Base-by-base conservation (phyloP, 2,329 filamentous ascomycete species). In the Aspergillus brasiliensis region DNA sequence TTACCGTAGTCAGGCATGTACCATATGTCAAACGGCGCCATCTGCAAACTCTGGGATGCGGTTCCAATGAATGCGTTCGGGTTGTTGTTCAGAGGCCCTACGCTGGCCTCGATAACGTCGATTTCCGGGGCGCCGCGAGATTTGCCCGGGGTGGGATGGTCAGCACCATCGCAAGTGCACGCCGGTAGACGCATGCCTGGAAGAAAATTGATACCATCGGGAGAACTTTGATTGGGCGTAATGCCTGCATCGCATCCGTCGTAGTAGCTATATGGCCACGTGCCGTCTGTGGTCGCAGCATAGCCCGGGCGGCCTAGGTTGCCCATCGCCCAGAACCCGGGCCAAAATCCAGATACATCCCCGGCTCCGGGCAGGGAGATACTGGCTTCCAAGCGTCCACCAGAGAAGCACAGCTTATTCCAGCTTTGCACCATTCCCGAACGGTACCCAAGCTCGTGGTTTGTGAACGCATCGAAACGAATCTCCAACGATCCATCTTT, bases 341-440 rank as follows among this genome's bases (percentile, higher is more conserved):
- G 88, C 88, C 88, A 91, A 75, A 91, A 88, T 59, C 88, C 88
- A 57, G 85, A 82, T 13, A 86, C 83, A 63, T 90, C 86, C 48
- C 88, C 88, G 49, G 81, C 76, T 15, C 88, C 88, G 13, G 88
- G 88, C 5, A 91, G 78, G 3, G 88, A 91, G 55, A 91, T 86
- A 68, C 86, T 88, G 19, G 87, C 87, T 75, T 91, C 88, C 13
- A 91, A 70, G 51, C 88, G 83, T 3, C 88, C 88, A 31, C 88
- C 87, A 62, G 88, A 90, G 78, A 90, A 91, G 73, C 88, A 90
- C 57, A 91, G 71, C 70, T 89, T 85, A 72, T 91, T 91, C 88
- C 88, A 91, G 10, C 86, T 89, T 68, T 91, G 88, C 8, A 91
- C 65, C 88, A 91, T 91, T n/a, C 87, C 88, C 5, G 88, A 90